Evolutionary conservation across 2,329 filamentous ascomycete species (phyloP).

Genomic region (Beauveria sp.): DNA sequence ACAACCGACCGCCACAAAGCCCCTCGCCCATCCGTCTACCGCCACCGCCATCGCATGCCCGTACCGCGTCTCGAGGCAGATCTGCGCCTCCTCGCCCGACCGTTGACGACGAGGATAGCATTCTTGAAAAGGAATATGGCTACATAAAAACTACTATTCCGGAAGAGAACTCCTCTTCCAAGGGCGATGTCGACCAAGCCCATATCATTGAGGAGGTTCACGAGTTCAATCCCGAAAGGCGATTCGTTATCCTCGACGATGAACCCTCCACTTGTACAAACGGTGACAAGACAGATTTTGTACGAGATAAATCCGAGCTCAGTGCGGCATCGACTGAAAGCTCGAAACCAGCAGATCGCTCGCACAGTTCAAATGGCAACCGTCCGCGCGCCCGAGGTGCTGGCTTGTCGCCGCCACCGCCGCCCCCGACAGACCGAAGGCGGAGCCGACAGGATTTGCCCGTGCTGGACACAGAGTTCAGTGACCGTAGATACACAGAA

Average conservation of each 20-base stretch:
- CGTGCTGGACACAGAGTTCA: conserved; percentile 35
- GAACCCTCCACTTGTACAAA: neutral
- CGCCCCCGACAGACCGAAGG: conserved; percentile 18
- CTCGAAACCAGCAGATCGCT: neutral
- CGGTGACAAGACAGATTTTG: conserved; percentile 21
- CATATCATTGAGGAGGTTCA: conserved; percentile 58
- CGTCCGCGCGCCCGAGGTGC: neutral
- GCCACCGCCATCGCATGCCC: neutral
- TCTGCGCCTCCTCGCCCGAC: conserved; percentile 50
- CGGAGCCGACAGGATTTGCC: conserved; percentile 34
- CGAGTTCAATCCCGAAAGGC: conserved; percentile 53
- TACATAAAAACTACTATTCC: conserved; percentile 21
- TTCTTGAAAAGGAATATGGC: conserved; percentile 54
- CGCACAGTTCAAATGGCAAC: neutral
- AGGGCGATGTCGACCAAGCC: conserved; percentile 61
- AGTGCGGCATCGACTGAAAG: conserved; percentile 7
- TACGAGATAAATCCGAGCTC: conserved; percentile 17
- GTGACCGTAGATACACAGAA: conserved; percentile 19
- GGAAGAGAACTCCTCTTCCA: conserved; percentile 50
- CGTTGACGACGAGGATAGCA: conserved; percentile 61
- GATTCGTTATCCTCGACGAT: conserved; percentile 52
- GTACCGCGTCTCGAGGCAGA: neutral
- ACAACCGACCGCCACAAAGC: neutral
- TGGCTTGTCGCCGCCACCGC: conserved; percentile 14
- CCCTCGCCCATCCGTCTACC: conserved; percentile 7